These are phyloP conservation scores for Conticribra guillardii DNA, from an alignment of 108 stramenopile species.

Conservation along the genomic window DNA sequence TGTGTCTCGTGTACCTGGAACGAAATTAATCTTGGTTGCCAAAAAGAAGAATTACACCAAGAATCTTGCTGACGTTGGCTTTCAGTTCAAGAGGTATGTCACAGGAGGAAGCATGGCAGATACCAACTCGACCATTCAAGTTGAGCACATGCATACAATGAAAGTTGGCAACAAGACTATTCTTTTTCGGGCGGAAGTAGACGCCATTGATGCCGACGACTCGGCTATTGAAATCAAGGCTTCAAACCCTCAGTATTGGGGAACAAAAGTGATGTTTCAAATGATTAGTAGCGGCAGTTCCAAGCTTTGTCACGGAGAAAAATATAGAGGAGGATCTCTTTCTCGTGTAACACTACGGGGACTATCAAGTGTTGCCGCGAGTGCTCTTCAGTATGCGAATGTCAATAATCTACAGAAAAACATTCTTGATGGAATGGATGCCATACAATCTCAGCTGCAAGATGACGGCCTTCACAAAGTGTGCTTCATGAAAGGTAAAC, in stretches of 20 bases:
- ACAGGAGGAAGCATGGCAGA: slow-evolving; percentile 9
- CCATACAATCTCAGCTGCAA: not conserved
- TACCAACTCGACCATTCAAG: not conserved
- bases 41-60: slow-evolving; percentile 5
- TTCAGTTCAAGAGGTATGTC: slow-evolving; percentile 26
- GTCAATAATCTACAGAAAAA: slow-evolving; percentile 11
- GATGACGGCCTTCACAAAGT: slow-evolving; percentile 2
- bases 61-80: slow-evolving; percentile 14
- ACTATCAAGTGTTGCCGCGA: not conserved
- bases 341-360: slow-evolving; percentile 6
- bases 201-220: slow-evolving; percentile 13
- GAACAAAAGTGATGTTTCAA: slow-evolving; percentile 25
- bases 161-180: slow-evolving; percentile 11
- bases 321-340: slow-evolving; percentile 12
- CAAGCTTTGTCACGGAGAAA: slow-evolving; percentile 21
- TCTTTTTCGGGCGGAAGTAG: slow-evolving; percentile 18
- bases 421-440: slow-evolving; percentile 20
- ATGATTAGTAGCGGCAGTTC: slow-evolving; percentile 21
- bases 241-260: slow-evolving; percentile 19
- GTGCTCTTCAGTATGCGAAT: slow-evolving; percentile 9
- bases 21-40: slow-evolving; percentile 16
- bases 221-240: slow-evolving; percentile 12
- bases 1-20: slow-evolving; percentile 15
- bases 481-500: no score
- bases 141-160: slow-evolving; percentile 27